Percentiles rank a stretch among this genome's conserved stretches.
These are phyloP conservation scores for Leccinum uliginosum DNA, from an alignment of 768 basidiomycete species.

Conservation along the genomic window DNA sequence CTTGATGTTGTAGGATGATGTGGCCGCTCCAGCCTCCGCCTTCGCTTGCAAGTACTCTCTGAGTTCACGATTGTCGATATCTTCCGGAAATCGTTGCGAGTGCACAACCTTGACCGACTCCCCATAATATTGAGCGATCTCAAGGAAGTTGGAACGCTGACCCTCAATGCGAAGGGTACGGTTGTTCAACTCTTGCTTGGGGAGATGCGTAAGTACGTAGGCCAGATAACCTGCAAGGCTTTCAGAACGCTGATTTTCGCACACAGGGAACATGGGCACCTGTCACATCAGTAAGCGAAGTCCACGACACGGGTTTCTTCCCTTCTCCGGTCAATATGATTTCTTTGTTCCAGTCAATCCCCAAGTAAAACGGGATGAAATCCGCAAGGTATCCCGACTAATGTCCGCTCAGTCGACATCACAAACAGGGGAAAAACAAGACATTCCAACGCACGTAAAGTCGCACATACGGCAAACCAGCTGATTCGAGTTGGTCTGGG, in stretches of 20 bases:
- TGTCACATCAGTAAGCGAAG: slow-evolving; percentile 23
- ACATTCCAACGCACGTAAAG: slow-evolving; percentile 17
- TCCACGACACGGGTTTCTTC: slow-evolving; percentile 19
- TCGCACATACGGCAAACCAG: slow-evolving; percentile 16
- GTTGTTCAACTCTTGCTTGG: slow-evolving; percentile 6
- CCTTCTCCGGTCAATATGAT: slow-evolving; percentile 19
- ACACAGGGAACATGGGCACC: background rate
- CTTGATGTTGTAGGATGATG: slow-evolving; percentile 6
- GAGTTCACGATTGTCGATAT: slow-evolving; percentile 6
- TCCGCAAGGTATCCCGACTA: slow-evolving; percentile 22
- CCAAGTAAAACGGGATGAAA: slow-evolving; percentile 24
- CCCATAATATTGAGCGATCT: slow-evolving; percentile 11
- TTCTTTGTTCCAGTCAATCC: slow-evolving; percentile 12
- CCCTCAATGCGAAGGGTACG: slow-evolving; percentile 18
- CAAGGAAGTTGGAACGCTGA: slow-evolving; percentile 7
- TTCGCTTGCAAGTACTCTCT: slow-evolving; percentile 15
- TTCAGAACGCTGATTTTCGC: background rate
- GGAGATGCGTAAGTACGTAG: slow-evolving; percentile 19
- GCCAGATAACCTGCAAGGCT: slow-evolving; percentile 14
- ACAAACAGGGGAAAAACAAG: background rate
- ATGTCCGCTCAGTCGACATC: background rate
- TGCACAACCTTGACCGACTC: slow-evolving; percentile 4
- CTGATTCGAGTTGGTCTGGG: slow-evolving; percentile 10
- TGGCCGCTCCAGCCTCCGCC: slow-evolving; percentile 5
- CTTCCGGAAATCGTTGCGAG: slow-evolving; percentile 2